Evolutionary conservation across 2,329 filamentous ascomycete species (phyloP), one percentile per base, ranked within the genome.

Genomic region (Laburnicola sp.): DNA sequence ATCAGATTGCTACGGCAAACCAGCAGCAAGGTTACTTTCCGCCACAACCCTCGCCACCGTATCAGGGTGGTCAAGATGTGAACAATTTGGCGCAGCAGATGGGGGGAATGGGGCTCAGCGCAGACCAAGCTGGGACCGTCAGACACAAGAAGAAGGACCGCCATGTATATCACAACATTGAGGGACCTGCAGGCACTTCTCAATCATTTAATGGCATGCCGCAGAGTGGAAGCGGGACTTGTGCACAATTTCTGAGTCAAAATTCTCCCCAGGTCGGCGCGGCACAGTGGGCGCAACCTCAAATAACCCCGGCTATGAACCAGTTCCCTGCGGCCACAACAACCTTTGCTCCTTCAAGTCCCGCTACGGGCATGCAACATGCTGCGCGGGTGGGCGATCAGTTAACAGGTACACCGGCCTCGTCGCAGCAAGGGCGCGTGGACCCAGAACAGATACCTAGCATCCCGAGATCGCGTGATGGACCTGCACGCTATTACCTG

Each of bases 391-490:
- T 60, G 35, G 63, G 57, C 7, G 54, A 63, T 25, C 60, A 64
- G 23, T 57, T 69, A 25, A 60, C 66, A 56, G 65, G 70, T 43
- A 53, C 75, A 52, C 58, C 74, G 21, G 69, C 83, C 4, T 82
- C 86, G 31, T 80, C 86, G 25, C 84, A 86, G 6, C 86, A 88
- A 74, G 85, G 86, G 45, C 85, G 86, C 65, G 89, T 97, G 47
- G 91, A 96, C 55, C 86, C 91, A 16, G 91, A 97, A 68, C 90
- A 96, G 65, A 89, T 97, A 64, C 94, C 94, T 36, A 97, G 92
- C 69, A 84, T 99, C 44, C 92, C 94, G 9, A 76, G 86, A 61
- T 89, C 91, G 62, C 85, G 94, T 76, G 94, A 99, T 72, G 75
- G 83, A 6, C 82, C 89, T 6, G 89, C 94, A 59, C 86, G 88